phyloP scores from a whole-genome alignment of 1,284 basidiomycete species.

The Cutaneotrichosporon cyanovorans region DNA sequence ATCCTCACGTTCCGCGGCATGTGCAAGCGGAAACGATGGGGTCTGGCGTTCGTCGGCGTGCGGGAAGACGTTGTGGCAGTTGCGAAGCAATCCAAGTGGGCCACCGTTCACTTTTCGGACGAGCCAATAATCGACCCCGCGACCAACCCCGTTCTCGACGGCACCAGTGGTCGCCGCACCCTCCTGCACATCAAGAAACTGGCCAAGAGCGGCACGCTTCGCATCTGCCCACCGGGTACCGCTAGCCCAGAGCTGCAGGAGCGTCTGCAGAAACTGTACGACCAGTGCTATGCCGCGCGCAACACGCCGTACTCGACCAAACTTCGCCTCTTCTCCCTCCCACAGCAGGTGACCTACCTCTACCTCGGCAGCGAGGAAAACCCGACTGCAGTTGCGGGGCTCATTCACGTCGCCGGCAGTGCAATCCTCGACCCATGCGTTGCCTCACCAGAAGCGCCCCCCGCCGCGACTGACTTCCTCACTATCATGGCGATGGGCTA shows the following conservation, averaged over 20 bases:
- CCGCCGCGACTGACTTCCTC: constrained; percentile 12
- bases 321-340: constrained; percentile 12
- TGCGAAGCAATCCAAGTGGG: constrained; percentile 1
- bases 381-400: constrained; percentile 7
- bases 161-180: constrained; percentile 8
- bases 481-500: constrained; percentile 9
- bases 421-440: constrained; percentile 15
- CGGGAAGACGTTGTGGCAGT: neutral
- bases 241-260: constrained; percentile 6
- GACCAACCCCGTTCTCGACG: constrained; percentile 9
- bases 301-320: constrained; percentile 13
- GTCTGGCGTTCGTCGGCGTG: constrained; percentile 8
- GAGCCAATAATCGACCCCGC: constrained; percentile 11
- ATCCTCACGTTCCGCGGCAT: constrained; percentile 5
- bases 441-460: constrained; percentile 2
- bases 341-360: constrained; percentile 9
- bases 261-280: constrained; percentile 11
- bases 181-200: constrained; percentile 4
- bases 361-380: constrained; percentile 6
- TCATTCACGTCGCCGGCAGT: constrained; percentile 4
- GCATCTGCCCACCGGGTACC: constrained; percentile 7
- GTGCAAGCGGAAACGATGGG: constrained; percentile 1
- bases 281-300: constrained; percentile 3
- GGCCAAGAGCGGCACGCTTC: constrained; percentile 4
- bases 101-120: constrained; percentile 8